phyloP scores from a whole-genome alignment of 257 asterid species.

The Ilex aquifolium region DNA sequence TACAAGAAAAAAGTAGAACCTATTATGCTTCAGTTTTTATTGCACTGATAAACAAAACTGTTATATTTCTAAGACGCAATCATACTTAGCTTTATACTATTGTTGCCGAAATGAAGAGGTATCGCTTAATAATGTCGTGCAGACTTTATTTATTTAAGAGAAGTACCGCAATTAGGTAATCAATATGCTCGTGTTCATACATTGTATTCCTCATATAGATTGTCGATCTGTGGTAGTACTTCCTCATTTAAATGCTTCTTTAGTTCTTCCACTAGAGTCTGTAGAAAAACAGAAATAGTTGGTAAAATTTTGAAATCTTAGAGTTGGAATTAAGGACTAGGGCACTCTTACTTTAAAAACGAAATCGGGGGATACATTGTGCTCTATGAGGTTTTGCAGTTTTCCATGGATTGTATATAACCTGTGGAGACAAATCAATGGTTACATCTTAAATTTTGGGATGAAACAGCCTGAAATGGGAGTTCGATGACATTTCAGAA shows the following conservation, averaged over 20 bases:
- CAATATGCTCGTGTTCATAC: constrained; percentile 25
- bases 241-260: constrained; percentile 51
- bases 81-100: no score
- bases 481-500: neutral
- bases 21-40: constrained; percentile 7
- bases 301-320: constrained; percentile 9
- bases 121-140: no score
- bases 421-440: constrained; percentile 29
- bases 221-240: constrained; percentile 41
- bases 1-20: constrained; percentile 4
- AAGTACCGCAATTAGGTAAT: neutral
- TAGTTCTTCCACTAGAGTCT: constrained; percentile 66
- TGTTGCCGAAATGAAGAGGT: no score
- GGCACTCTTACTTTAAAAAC: constrained; percentile 52
- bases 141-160: neutral
- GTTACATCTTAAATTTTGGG: constrained; percentile 9
- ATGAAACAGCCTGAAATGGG: neutral
- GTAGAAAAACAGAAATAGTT: constrained; percentile 18
- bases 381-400: constrained; percentile 75
- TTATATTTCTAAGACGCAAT: no score
- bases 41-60: neutral
- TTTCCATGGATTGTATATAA: constrained; percentile 64
- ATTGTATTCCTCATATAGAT: constrained; percentile 47
- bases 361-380: constrained; percentile 71
- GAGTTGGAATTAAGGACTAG: constrained; percentile 4